Evolutionary conservation across 176 grass and related monocot genomes (phyloP).

Genomic region (Raddia distichophylla): DNA sequence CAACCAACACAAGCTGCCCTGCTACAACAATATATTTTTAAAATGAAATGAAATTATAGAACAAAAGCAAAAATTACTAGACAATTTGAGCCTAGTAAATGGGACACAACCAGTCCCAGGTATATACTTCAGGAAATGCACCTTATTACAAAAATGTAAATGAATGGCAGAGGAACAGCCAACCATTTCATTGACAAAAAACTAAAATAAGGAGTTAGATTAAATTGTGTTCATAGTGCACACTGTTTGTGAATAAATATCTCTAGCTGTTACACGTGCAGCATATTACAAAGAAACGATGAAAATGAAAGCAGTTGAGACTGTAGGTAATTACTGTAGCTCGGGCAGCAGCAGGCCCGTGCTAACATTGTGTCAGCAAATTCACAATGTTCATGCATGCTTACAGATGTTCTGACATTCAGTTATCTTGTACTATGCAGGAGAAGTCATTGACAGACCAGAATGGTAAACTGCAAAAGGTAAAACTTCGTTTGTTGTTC

Average conservation of each 20-base stretch:
- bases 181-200: neutral
- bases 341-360: neutral
- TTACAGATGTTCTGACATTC: constrained; percentile 8
- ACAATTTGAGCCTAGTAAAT: neutral
- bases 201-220: neutral
- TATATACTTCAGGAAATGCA: neutral
- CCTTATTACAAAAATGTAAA: neutral
- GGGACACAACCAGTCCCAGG: neutral
- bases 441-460: constrained; percentile 67
- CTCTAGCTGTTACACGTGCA: neutral
- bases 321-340: neutral
- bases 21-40: neutral
- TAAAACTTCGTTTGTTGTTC: constrained; percentile 12
- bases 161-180: neutral
- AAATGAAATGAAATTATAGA: neutral
- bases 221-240: neutral
- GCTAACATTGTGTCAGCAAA: neutral
- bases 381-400: neutral
- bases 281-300: neutral
- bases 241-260: neutral
- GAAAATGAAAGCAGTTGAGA: neutral
- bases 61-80: neutral
- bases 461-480: constrained; percentile 64
- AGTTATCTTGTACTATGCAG: constrained; percentile 38
- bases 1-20: neutral